Conservation (phyloP, 306 rosid genomes). For the Sindora glabra region DNA sequence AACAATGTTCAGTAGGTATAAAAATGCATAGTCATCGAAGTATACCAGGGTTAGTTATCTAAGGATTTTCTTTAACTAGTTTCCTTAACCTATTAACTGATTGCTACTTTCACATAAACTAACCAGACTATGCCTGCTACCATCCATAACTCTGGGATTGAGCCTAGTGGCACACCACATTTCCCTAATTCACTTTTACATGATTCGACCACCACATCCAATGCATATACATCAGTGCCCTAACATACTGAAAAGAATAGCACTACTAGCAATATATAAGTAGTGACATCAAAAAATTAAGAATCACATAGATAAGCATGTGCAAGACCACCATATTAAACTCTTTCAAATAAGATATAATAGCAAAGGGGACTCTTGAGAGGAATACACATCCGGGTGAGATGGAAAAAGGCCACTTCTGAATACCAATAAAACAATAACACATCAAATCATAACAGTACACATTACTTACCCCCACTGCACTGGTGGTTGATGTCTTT, state of each 20-base stretch:
- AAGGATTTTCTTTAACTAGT: not conserved
- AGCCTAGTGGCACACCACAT: not conserved
- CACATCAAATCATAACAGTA: not conserved
- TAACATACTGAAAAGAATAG: not conserved
- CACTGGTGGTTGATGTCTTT: constrained; percentile 26
- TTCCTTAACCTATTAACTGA: not conserved
- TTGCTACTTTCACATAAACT: not conserved
- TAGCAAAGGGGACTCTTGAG: not conserved
- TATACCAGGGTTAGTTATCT: not conserved
- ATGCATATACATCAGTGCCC: not conserved
- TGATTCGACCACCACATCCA: not conserved
- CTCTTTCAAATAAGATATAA: not conserved
- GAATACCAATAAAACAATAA: no score
- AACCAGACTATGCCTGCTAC: not conserved
- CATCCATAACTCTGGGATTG: not conserved
- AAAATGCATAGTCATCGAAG: not conserved
- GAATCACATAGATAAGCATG: not conserved
- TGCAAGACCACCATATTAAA: not conserved
- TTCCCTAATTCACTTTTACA: not conserved
- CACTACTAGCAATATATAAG: not conserved
- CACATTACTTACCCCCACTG: constrained; percentile 36
- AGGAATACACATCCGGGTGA: no score
- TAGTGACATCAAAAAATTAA: not conserved
- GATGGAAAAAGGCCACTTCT: no score
- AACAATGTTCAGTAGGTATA: not conserved